Evolutionary conservation across 176 grass and related monocot species (phyloP), one percentile per base, ranked within the genome.

Genomic region (Oryza longistaminata): DNA sequence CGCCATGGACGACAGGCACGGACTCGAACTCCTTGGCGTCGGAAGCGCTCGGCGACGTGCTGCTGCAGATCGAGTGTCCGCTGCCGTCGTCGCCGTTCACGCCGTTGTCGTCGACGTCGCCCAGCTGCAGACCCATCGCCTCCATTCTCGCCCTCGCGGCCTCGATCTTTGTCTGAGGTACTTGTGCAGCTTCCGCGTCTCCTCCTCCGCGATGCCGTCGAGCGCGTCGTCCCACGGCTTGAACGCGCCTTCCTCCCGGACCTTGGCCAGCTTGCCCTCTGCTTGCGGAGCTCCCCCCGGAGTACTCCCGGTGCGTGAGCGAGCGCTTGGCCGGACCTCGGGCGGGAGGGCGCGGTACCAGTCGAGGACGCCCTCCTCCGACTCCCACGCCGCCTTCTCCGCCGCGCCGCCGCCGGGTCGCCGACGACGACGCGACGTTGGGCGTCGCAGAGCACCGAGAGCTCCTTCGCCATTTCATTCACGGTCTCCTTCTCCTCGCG

Each of bases 261-360:
- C 64, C 16, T 66, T 42, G 33, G 83, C 83, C 31, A 90, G 83
- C 78, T 82, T 86, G 88, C 83, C 73, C 3, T 69, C 73, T 19
- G 73, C 78, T 90, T 90, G 43, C 44, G 66, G 5, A 86, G 78
- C 78, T 67, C 73, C 8, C 0, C 34, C 5, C 44, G 33, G 17
- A 76, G 83, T 90, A 82, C 3, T 3, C 11, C 8, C 66, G 33
- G 72, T 45, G 74, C 66, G 88, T 61, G 73, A 82, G 83, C 55
- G 34, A 35, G 34, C 34, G 34, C 34, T 13, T 5, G 53, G 73
- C 77, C 83, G 88, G 6, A 4, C 14, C 55, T 40, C 88, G 15
- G n/a, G 8, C 42, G 43, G 29, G 5, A 86, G 66, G 1, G 34
- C 44, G 6, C 42, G 83, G 83, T 90, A 90, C 83, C 42, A n/a